Evolutionary conservation across 2,329 filamentous ascomycete species (phyloP).

Genomic region (Escovopsis sp.): DNA sequence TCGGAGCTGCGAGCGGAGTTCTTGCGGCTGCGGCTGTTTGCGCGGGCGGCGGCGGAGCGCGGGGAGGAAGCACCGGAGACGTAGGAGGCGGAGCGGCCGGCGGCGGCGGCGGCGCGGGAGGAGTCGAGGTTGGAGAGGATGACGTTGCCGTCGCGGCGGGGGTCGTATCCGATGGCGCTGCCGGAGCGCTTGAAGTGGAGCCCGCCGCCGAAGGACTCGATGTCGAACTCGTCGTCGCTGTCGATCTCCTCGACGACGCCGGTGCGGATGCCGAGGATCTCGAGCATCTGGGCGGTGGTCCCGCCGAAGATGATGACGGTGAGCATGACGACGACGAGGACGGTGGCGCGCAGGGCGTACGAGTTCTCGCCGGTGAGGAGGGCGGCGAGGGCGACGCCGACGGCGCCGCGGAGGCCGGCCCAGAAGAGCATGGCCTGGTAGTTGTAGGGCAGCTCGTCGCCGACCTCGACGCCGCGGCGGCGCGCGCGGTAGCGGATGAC

Average conservation of each 20-base stretch:
- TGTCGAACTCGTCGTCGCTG: constrained; percentile 97
- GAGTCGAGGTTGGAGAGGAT: constrained; percentile 36
- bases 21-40: constrained; percentile 38
- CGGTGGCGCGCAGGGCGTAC: constrained; percentile 75
- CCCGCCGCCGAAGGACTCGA: constrained; percentile 58
- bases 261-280: constrained; percentile 91
- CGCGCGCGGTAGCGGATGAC: constrained; percentile 76
- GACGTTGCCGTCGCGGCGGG: constrained; percentile 49
- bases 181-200: constrained; percentile 72
- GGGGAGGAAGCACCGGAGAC: constrained; percentile 40
- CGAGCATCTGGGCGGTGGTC: constrained; percentile 92
- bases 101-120: constrained; percentile 8
- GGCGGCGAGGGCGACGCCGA: constrained; percentile 86
- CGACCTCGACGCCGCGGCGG: constrained; percentile 55
- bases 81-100: constrained; percentile 29
- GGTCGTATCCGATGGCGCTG: constrained; percentile 61
- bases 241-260: constrained; percentile 95
- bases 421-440: constrained; percentile 99
- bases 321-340: constrained; percentile 92
- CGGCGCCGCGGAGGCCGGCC: constrained; percentile 88
- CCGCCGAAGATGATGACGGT: constrained; percentile 98
- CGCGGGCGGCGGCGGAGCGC: constrained; percentile 22
- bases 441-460: constrained; percentile 81
- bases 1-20: constrained; percentile 32
- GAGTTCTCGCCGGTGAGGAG: constrained; percentile 72